Base-by-base conservation (phyloP, 805 yeast genomes). In the Metschnikowia similis region DNA sequence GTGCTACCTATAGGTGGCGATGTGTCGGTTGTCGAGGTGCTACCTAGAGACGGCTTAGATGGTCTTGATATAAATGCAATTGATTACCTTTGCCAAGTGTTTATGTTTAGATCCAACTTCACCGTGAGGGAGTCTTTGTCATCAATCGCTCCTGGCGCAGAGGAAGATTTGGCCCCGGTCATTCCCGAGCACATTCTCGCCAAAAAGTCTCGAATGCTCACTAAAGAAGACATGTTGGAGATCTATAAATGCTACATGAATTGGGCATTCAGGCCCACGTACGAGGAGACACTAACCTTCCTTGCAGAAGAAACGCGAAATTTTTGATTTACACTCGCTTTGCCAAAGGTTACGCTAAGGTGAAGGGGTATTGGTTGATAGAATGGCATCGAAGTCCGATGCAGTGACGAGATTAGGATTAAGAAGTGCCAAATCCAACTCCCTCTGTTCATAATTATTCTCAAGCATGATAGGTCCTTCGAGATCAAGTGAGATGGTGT, bases 181-280 rank as follows among this genome's bases (percentile, higher is more conserved):
- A 40, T 64, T 27, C 56, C 60, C 9, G 32, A 37, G 11, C 71
- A 68, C 0, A 45, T 84, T 1, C 58, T 80, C 46, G 61, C 76
- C 13, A 79, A 73, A 52, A 61, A 63, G 3, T 77, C 85, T 1
- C 64, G 69, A 13, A 75, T 77, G 3, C 67, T 90, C 42, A 70
- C 82, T 0, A 61, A 69, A 2, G 79, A 77, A 1, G 92, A 89
- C n/a, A 71, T 85, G 52, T 50, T 71, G 6, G 56, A 64, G 6
- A 61, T 91, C 6, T 72, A 82, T 8, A 66, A 77, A 3, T 72
- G 68, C 2, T 89, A 85, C 61, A 75, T 72, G 38, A 60, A 67
- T 11, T 92, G 97, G 98, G 94, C 97, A 0, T 92, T 90, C 72
- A 89, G 84, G 65, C 97, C 96, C 69, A 49, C 63, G 68, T 49